Evolutionary conservation across 2,329 filamentous ascomycete genomes (phyloP).

Genomic region (Trichoderma brevicompactum): DNA sequence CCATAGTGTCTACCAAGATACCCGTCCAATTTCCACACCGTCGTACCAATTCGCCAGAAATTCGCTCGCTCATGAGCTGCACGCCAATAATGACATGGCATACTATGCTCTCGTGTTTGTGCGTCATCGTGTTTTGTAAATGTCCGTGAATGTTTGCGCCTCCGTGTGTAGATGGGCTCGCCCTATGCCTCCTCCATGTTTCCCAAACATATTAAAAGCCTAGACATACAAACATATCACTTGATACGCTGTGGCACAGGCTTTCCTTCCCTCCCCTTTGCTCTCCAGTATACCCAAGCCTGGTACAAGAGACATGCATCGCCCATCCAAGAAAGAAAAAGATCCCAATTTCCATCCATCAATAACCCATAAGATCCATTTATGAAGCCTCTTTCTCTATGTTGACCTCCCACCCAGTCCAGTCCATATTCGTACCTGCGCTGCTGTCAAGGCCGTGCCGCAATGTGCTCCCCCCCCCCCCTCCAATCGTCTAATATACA

Average conservation of each 20-base stretch:
- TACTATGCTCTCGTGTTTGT: not conserved
- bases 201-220: not conserved
- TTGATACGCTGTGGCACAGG: not conserved
- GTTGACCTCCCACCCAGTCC: not conserved
- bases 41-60: slow-evolving; percentile 12
- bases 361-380: slow-evolving; percentile 8
- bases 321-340: not conserved
- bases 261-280: not conserved
- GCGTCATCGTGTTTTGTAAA: not conserved
- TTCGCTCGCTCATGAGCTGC: not conserved
- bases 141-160: slow-evolving; percentile 14
- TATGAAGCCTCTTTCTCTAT: slow-evolving; percentile 5
- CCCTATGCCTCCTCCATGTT: not conserved
- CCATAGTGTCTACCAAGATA: slow-evolving; percentile 10
- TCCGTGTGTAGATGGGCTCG: not conserved
- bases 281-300: not conserved
- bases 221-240: slow-evolving; percentile 9
- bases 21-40: slow-evolving; percentile 10
- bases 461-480: too few species aligned
- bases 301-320: slow-evolving; percentile 5
- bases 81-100: not conserved
- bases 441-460: slow-evolving; percentile 12
- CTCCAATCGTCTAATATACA: slow-evolving; percentile 19
- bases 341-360: not conserved
- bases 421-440: not conserved